These are phyloP conservation scores for Dittrichia graveolens DNA, from an alignment of 129 eudicot species.

Conservation along the genomic window DNA sequence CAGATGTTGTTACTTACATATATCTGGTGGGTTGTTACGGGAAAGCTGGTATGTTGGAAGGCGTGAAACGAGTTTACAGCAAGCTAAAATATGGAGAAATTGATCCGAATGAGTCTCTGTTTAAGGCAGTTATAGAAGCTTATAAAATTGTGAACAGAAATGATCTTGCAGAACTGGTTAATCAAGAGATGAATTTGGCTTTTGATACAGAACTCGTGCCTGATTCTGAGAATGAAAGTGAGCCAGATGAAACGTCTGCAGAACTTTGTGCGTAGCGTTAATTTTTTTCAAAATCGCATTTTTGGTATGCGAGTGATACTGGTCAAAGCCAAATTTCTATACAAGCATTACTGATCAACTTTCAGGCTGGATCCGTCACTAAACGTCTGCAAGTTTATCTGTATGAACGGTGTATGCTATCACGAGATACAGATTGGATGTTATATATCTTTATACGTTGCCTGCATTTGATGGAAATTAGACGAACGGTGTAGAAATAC, in stretches of 20 bases:
- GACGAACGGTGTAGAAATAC: no score
- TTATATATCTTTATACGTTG: constrained; percentile 1
- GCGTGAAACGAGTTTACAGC: constrained; percentile 63
- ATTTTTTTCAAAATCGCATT: no score
- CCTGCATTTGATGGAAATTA: constrained; percentile 2
- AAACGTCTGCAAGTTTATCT: constrained; percentile 28
- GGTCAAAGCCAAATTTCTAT: no score
- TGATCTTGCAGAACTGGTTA: constrained; percentile 72
- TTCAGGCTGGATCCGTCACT: no score
- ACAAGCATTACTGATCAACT: no score
- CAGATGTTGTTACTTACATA: constrained; percentile 65
- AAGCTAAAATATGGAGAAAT: constrained; percentile 55
- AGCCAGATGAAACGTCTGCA: constrained; percentile 14
- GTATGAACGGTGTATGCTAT: constrained; percentile 10
- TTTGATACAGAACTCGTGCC: constrained; percentile 39
- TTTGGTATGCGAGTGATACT: no score
- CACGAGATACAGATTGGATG: background rate
- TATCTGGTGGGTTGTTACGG: constrained; percentile 73
- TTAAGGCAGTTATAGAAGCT: constrained; percentile 63
- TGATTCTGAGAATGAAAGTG: constrained; percentile 40
- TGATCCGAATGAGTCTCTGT: constrained; percentile 59
- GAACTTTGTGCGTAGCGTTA: no score
- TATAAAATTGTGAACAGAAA: constrained; percentile 49
- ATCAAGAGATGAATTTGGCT: constrained; percentile 71
- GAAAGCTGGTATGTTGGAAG: constrained; percentile 75